Evolutionary conservation across 2,329 filamentous ascomycete species (phyloP), one percentile per base, ranked within the genome.

Genomic region (Colletotrichum costaricense): DNA sequence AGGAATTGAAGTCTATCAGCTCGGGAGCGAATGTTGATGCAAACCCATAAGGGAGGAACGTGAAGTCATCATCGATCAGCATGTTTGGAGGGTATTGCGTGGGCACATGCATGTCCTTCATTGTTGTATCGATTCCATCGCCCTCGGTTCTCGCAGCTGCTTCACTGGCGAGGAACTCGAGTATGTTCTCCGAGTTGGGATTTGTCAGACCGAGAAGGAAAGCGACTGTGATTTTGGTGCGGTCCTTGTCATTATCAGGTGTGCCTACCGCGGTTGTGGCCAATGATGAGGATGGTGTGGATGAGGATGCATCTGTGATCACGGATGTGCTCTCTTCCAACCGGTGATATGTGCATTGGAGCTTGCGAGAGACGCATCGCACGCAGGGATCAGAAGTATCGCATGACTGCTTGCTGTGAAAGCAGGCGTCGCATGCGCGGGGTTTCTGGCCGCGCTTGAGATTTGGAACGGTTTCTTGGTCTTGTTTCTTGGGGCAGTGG

Each of bases 401-500:
- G 67, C 79, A 81, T 22, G 78, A 76, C 14, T 78, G 73, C 38
- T 80, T 80, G 73, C 78, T 78, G 30, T 74, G 75, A 63, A 78
- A 80, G 65, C 80, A 81, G 2, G 76, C 75, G 24, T 80, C 78
- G 67, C 80, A 81, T 3, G 79, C 79, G 1, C 73, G 68, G 0
- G 78, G 76, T 55, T 78, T 79, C 35, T 79, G 78, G 16, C 79
- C 79, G 5, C 79, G 77, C 49, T 76, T 77, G 9, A 76, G 73
- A 1, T 76, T 74, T 3, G 77, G 77, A 1, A 79, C 33, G 2
- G 35, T 49, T 22, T 73, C 67, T 19, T 62, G 55, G 22, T 60
- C 35, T 19, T 46, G 52, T 9, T 77, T 78, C 42, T 69, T 71
- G 4, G 73, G 67, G 38, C 78, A 80, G 52, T 74, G 72, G 6